Evolutionary conservation across 495 filamentous ascomycete species (phyloP).

Genomic region (Cercophora samala): DNA sequence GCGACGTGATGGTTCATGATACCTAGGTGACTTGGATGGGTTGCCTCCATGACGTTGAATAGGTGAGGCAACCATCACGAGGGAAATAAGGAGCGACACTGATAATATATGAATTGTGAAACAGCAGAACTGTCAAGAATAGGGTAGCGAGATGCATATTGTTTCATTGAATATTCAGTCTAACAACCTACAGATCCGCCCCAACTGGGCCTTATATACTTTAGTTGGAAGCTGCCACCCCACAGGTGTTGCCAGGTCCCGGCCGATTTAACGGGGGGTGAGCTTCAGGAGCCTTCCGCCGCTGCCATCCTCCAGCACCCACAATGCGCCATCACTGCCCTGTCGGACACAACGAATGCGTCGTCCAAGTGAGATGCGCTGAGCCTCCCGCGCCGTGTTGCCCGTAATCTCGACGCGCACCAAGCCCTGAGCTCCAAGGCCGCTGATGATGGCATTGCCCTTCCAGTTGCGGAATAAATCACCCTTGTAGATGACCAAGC

Average conservation of each 20-base stretch:
- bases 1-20: neutral
- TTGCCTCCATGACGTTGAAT: neutral
- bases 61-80: no score
- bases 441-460: slow-evolving; percentile 37
- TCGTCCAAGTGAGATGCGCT: slow-evolving; percentile 35
- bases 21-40: neutral
- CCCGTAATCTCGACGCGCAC: slow-evolving; percentile 36
- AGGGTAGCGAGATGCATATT: no score
- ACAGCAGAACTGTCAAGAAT: no score
- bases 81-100: no score
- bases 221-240: no score
- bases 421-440: slow-evolving; percentile 31
- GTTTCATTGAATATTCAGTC: no score
- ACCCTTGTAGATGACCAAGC: slow-evolving; percentile 40
- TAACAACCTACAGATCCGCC: no score
- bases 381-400: slow-evolving; percentile 35
- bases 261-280: slow-evolving; percentile 32
- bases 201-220: no score
- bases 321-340: slow-evolving; percentile 35
- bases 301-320: slow-evolving; percentile 37
- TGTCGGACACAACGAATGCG: slow-evolving; percentile 37
- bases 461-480: slow-evolving; percentile 35
- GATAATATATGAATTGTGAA: no score
- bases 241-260: neutral
- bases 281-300: slow-evolving; percentile 36